phyloP scores from a whole-genome alignment of 2,329 filamentous ascomycete genomes.

The Huntiella moniliformis region DNA sequence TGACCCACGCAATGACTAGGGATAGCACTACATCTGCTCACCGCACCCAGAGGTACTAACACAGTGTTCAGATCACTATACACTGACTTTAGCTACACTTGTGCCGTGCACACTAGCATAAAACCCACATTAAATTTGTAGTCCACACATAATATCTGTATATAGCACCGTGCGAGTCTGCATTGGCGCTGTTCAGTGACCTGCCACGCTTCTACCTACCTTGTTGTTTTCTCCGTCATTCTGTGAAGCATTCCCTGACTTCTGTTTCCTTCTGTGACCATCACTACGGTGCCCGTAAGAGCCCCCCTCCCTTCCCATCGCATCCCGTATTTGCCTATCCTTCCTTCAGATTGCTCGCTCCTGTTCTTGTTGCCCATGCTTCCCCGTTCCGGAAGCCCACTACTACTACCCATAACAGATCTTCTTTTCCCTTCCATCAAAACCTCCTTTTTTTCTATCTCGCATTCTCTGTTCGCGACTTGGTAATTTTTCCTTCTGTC shows the following conservation, averaged over 20 bases:
- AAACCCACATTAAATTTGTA: neutral
- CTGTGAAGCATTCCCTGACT: constrained; percentile 3
- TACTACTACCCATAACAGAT: constrained; percentile 3
- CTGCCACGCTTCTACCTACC: neutral
- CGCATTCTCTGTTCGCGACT: constrained; percentile 1
- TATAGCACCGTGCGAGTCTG: too few relatives aligned
- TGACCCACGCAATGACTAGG: constrained; percentile 1
- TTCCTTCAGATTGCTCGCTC: constrained; percentile 1
- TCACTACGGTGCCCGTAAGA: neutral
- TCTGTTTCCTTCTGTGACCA: constrained; percentile 6
- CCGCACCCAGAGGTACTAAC: neutral
- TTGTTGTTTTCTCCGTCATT: constrained; percentile 1
- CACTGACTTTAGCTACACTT: neutral
- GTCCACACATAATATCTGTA: too few relatives aligned
- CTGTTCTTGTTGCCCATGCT: neutral
- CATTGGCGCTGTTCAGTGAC: too few relatives aligned
- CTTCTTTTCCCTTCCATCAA: constrained; percentile 11
- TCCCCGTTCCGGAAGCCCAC: constrained; percentile 3
- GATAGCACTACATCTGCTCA: neutral
- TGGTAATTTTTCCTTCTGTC: constrained; percentile 4
- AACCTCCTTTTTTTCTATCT: constrained; percentile 11
- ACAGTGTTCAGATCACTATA: neutral
- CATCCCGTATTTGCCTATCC: neutral
- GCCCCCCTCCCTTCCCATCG: neutral
- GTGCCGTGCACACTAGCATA: neutral